These are phyloP conservation scores for barley (Hordeum vulgare) DNA, from an alignment of 176 grass and related monocot genomes.

Conservation along the genomic window DNA sequence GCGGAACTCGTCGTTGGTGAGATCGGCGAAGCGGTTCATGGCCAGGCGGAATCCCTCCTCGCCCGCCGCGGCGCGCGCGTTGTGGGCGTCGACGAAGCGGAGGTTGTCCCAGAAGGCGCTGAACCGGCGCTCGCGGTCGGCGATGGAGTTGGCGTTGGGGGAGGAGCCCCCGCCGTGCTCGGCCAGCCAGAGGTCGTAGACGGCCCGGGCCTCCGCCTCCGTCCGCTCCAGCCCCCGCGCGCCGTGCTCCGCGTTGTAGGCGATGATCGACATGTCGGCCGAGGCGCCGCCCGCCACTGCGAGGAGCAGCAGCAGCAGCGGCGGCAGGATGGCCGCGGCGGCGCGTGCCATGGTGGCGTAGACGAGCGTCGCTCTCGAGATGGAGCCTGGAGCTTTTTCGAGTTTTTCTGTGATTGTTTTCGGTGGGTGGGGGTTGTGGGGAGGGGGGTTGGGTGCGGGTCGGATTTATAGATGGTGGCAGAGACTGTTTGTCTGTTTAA, in stretches of 20 bases:
- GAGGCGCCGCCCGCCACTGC: background rate
- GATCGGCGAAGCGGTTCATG: conserved; percentile 68
- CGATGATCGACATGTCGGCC: conserved; percentile 71
- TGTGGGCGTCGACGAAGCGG: conserved; percentile 74
- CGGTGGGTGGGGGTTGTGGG: background rate
- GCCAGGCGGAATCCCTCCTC: conserved; percentile 37
- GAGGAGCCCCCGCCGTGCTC: conserved; percentile 19
- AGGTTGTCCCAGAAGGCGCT: conserved; percentile 81
- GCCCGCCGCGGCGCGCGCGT: conserved; percentile 27
- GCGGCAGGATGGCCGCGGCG: background rate
- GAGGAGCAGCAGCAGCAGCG: background rate
- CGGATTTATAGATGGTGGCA: conserved; percentile 21
- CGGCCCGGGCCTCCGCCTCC: conserved; percentile 38
- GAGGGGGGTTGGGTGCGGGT: background rate
- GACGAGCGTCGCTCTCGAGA: conserved; percentile 26
- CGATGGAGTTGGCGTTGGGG: conserved; percentile 38
- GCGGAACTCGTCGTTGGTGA: conserved; percentile 70
- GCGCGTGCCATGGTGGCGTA: conserved; percentile 26
- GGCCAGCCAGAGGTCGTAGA: conserved; percentile 65
- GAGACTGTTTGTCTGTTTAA: background rate
- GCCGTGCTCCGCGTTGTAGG: conserved; percentile 51
- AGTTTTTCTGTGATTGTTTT: background rate
- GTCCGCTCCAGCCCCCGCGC: conserved; percentile 37
- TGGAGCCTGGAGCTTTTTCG: background rate
- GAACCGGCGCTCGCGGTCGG: conserved; percentile 54